Percentiles rank a stretch among this genome's conserved stretches.
These are phyloP conservation scores for Plasmodium sp. DNA, from an alignment of 169 alveolate genomes.

Conservation along the genomic window DNA sequence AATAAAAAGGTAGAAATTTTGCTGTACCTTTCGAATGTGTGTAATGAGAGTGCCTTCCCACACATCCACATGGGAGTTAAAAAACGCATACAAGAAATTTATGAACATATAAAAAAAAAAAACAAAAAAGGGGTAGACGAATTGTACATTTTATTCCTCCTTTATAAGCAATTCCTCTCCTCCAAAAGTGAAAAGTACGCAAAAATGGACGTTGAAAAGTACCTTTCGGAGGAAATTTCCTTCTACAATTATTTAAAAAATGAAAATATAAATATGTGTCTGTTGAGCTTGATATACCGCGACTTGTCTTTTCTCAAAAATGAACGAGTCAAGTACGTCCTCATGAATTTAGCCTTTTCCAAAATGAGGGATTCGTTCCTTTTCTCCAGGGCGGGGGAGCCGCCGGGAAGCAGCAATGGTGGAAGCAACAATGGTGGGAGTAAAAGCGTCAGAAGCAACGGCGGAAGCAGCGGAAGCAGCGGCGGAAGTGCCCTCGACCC, in stretches of 20 bases:
- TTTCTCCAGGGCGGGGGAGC: background rate
- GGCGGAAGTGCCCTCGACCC: background rate
- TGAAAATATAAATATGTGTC: conserved; percentile 69
- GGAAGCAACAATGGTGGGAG: background rate
- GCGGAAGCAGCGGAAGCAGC: background rate
- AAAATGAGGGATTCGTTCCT: conserved; percentile 32
- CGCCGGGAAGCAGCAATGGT: background rate
- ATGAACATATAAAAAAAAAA: conserved; percentile 27
- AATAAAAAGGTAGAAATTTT: conserved; percentile 60
- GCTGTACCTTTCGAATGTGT: conserved; percentile 23
- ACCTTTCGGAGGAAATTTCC: conserved; percentile 40
- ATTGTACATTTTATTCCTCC: conserved; percentile 31
- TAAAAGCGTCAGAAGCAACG: background rate
- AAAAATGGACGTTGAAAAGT: conserved; percentile 23
- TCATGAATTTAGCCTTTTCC: conserved; percentile 65
- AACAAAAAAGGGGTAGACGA: conserved; percentile 49
- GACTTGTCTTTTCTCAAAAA: conserved; percentile 68
- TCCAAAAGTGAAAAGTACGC: conserved; percentile 29
- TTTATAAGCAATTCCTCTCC: conserved; percentile 59
- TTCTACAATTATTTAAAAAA: conserved; percentile 70
- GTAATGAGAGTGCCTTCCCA: conserved; percentile 4
- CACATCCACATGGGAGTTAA: background rate
- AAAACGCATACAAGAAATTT: conserved; percentile 22
- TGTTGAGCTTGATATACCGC: conserved; percentile 72
- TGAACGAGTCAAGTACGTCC: conserved; percentile 40